Evolutionary conservation across 2,329 filamentous ascomycete genomes (phyloP).

Genomic region (Cryoendolithus antarcticus): DNA sequence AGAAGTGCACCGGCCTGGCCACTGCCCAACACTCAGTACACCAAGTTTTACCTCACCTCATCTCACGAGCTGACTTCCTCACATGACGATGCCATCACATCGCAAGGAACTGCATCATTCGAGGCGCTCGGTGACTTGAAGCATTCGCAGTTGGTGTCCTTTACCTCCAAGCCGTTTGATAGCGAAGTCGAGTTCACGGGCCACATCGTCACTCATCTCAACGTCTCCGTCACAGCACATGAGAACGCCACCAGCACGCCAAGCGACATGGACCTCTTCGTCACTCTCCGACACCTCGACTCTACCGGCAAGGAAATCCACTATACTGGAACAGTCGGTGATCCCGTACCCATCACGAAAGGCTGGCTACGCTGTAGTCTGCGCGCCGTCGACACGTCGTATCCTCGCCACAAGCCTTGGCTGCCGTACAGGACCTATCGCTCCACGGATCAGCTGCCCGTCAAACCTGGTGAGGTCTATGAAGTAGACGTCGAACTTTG

Average conservation of each 20-base stretch:
- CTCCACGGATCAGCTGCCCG: slow-evolving; percentile 39
- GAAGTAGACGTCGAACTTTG: slow-evolving; percentile 48
- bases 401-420: slow-evolving; percentile 33
- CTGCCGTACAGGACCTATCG: slow-evolving; percentile 46
- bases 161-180: slow-evolving; percentile 46
- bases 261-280: slow-evolving; percentile 47
- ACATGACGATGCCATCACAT: background rate
- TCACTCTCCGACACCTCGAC: slow-evolving; percentile 44
- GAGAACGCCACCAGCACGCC: background rate
- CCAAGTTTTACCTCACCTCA: slow-evolving; percentile 45
- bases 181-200: slow-evolving; percentile 58
- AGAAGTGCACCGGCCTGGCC: slow-evolving; percentile 54
- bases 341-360: slow-evolving; percentile 46
- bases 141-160: slow-evolving; percentile 41
- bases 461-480: slow-evolving; percentile 43
- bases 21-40: slow-evolving; percentile 52
- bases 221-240: slow-evolving; percentile 37
- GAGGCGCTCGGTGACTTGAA: slow-evolving; percentile 45
- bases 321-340: slow-evolving; percentile 51
- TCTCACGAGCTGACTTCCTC: slow-evolving; percentile 26
- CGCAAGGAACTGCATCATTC: slow-evolving; percentile 33
- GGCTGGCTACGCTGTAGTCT: slow-evolving; percentile 49
- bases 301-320: slow-evolving; percentile 41
- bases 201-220: slow-evolving; percentile 51
- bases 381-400: slow-evolving; percentile 35